Evolutionary conservation across 208 protist species (phyloP).

Genomic region (Polymyxa betae): DNA sequence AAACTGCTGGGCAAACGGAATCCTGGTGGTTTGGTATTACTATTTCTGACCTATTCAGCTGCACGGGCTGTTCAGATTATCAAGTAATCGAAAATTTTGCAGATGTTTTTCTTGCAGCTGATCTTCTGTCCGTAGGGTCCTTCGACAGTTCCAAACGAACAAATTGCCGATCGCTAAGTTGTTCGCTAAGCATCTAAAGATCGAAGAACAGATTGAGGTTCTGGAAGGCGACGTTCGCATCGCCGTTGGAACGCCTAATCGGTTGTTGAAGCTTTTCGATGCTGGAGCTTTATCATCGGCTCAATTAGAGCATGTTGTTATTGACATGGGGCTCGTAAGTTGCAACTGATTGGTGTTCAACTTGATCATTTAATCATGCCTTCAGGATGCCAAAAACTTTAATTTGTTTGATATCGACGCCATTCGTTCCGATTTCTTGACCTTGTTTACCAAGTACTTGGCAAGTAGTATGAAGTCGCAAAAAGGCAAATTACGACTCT

Average conservation of each 20-base stretch:
- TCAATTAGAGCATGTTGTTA: slow-evolving; percentile 45
- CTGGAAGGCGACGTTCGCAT: slow-evolving; percentile 39
- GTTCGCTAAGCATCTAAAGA: slow-evolving; percentile 37
- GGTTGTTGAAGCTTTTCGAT: slow-evolving; percentile 37
- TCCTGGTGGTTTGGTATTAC: neutral
- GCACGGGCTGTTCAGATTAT: neutral
- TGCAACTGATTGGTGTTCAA: neutral
- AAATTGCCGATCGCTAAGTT: slow-evolving; percentile 22
- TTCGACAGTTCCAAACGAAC: neutral
- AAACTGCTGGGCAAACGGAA: neutral
- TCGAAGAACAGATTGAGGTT: neutral
- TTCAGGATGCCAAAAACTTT: slow-evolving; percentile 19
- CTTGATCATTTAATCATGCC: neutral
- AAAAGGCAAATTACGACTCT: slow-evolving; percentile 24
- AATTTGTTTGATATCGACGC: slow-evolving; percentile 40
- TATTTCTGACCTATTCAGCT: neutral
- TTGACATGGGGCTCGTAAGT: slow-evolving; percentile 30
- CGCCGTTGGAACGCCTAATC: slow-evolving; percentile 26
- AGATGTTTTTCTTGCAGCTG: neutral
- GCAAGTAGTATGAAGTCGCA: neutral
- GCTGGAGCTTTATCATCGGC: neutral
- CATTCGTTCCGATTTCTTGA: neutral
- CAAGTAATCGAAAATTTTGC: neutral
- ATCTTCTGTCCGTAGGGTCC: neutral
- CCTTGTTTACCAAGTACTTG: slow-evolving; percentile 22